Evolutionary conservation across 805 yeast species (phyloP).

Genomic region (Metahyphopichia silvanorum): DNA sequence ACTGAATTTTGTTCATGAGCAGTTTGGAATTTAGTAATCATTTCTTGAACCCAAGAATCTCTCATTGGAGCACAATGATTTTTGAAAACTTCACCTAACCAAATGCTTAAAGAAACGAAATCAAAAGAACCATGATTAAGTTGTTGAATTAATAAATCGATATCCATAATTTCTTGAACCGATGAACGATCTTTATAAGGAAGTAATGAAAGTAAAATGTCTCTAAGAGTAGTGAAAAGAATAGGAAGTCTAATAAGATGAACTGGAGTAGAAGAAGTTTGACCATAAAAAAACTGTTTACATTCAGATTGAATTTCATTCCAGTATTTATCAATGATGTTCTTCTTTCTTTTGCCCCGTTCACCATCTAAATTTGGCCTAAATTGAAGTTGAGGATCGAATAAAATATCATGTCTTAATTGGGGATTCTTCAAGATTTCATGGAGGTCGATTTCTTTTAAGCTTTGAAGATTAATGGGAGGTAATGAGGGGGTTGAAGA

Average conservation of each 20-base stretch:
- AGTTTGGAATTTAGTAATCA: slow-evolving; percentile 57
- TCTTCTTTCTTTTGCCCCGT: slow-evolving; percentile 75
- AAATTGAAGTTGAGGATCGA: slow-evolving; percentile 89
- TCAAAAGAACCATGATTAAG: slow-evolving; percentile 67
- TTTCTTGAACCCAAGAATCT: slow-evolving; percentile 82
- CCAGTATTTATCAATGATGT: slow-evolving; percentile 83
- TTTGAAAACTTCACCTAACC: slow-evolving; percentile 77
- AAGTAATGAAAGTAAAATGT: slow-evolving; percentile 67
- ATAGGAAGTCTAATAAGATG: slow-evolving; percentile 49
- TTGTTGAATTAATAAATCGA: slow-evolving; percentile 74
- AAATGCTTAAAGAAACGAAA: slow-evolving; percentile 63
- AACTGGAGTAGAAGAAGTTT: slow-evolving; percentile 8
- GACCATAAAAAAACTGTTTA: slow-evolving; percentile 31
- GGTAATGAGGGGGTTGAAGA: slow-evolving; percentile 52
- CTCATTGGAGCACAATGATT: slow-evolving; percentile 96
- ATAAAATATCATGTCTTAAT: slow-evolving; percentile 85
- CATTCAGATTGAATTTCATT: slow-evolving; percentile 69
- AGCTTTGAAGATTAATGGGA: slow-evolving; percentile 77
- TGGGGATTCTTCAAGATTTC: slow-evolving; percentile 91
- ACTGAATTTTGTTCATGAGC: slow-evolving; percentile 48
- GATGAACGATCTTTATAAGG: slow-evolving; percentile 71
- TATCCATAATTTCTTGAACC: slow-evolving; percentile 71
- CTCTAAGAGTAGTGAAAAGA: slow-evolving; percentile 73
- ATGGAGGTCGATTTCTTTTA: slow-evolving; percentile 82
- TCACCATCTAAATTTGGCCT: slow-evolving; percentile 91